Evolutionary conservation across 805 yeast genomes (phyloP), one percentile per base, ranked within the genome.

Genomic region (Hanseniaspora vineae): DNA sequence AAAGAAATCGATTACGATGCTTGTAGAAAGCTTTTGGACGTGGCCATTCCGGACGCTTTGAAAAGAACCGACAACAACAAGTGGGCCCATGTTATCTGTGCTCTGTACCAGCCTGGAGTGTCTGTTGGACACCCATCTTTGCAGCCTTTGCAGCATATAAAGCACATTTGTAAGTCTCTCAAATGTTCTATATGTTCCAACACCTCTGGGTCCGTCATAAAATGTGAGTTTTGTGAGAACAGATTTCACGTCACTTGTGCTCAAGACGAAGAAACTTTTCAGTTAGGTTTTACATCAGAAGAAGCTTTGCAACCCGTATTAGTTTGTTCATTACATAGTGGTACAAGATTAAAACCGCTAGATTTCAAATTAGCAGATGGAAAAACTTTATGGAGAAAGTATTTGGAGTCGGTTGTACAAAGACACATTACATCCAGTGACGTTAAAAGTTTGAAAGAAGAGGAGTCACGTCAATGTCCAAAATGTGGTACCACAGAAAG

Each of bases 51-150:
- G 0, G 89, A 82, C 54, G 84, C 79, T 31, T 60, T 86, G 54
- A 83, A 84, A 56, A 70, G 86, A n/a, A 78, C 92, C 0, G 45
- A 42, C 15, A 54, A 58, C 3, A 84, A 84, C 1, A 69, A 71
- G 49, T 88, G 96, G 96, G 78, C 80, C 33, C 96, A 88, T 66
- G 65, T 81, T 2, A 51, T 76, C 2, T 88, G 97, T 64, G 80
- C 89, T 0, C 45, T 83, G 0, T 79, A 80, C 58, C 66, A 67
- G 31, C 63, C 73, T 4, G 64, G 66, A n/a, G 58, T 72, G 5
- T 62, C 60, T 31, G 76, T 72, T 57, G 77, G 70, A 0, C 66
- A 71, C 51, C 33, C 68, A 1, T 42, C 62, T 13, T 44, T 79
- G 52, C 80, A 78, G 52, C 81, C 80, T 0, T 61, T 73, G 8